Percentiles rank a stretch among this genome's conserved stretches.
Evolutionary conservation across 2,329 filamentous ascomycete genomes (phyloP).

Genomic region (Sarocladium strictum): DNA sequence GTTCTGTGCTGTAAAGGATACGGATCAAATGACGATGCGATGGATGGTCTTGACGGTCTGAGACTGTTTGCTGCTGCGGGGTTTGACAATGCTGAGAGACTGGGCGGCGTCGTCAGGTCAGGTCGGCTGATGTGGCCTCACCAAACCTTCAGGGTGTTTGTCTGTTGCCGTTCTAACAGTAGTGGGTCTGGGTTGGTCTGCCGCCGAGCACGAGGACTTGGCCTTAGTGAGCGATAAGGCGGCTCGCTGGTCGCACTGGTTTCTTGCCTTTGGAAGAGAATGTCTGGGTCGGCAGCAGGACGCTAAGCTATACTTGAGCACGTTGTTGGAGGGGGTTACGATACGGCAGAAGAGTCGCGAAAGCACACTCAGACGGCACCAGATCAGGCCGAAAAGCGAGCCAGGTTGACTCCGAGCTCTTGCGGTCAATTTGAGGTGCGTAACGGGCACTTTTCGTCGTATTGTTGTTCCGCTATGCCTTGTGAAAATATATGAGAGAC

Average conservation of each 20-base stretch:
- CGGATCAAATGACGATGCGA: background rate
- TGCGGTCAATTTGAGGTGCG: background rate
- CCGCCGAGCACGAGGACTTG: background rate
- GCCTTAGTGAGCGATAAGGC: background rate
- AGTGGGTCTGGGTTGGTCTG: background rate
- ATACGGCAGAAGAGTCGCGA: background rate
- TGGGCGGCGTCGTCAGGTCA: slow-evolving; percentile 5
- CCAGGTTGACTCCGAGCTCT: background rate
- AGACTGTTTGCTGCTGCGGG: background rate
- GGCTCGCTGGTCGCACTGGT: background rate
- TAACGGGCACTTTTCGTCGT: background rate
- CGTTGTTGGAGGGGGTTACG: background rate
- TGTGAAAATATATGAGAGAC: background rate
- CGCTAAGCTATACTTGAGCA: background rate
- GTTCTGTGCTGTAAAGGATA: slow-evolving; percentile 7
- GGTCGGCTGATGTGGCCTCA: slow-evolving; percentile 8
- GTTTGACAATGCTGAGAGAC: background rate
- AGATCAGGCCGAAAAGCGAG: background rate
- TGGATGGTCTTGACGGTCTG: background rate
- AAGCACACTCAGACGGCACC: background rate
- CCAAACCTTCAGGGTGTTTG: background rate
- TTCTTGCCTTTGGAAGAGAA: background rate
- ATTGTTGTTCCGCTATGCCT: background rate
- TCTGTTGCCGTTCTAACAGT: background rate
- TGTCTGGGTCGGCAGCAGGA: background rate